Base-by-base conservation (phyloP, 352 stramenopile species). In the Globisporangium camurandrum region DNA sequence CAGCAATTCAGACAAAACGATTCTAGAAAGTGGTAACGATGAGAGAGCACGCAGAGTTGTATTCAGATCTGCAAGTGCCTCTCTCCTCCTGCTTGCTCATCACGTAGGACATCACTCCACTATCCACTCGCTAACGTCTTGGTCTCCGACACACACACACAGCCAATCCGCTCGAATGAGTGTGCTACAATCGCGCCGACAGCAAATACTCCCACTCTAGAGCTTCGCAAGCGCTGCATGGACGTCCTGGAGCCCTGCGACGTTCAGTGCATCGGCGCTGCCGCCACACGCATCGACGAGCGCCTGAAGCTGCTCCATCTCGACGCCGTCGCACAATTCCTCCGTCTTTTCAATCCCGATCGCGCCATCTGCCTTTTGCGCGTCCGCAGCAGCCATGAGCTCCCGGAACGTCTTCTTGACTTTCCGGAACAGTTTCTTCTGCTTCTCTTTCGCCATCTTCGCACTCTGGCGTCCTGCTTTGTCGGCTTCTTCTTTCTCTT, bases 351-450 rank as follows among this genome's bases (percentile, higher is more conserved):
- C 64, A 39, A 82, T 61, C 57, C 87, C 71, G 53, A 88, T 69
- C 22, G 75, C 65, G 44, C 66, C 74, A 3, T 77, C 73, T 6
- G 83, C 55, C 36, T 59, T 62, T 61, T 86, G 69, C 51, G 83
- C 71, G n/a, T 72, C 64, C 19, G 74, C 77, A 1, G 66, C 73
- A 16, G 65, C 50, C 72, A 86, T 87, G 45, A 88, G 65, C 62
- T 89, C 79, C 22, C 79, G 76, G 69, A 93, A 93, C 17, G 68
- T 52, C 67, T 93, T 89, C 67, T 90, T 89, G 40, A 93, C 64
- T 66, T 88, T 88, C 22, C 75, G 77, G 58, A 86, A 83, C 10
- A 83, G 51, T 64, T 89, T 89, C 56, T 91, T 91, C 62, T 90
- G 72, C 75, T 91, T 91, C 34, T 91, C 83, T 57, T 86, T 86